Evolutionary conservation across 2,329 filamentous ascomycete genomes (phyloP).

Genomic region (Trichoderma arundinaceum): DNA sequence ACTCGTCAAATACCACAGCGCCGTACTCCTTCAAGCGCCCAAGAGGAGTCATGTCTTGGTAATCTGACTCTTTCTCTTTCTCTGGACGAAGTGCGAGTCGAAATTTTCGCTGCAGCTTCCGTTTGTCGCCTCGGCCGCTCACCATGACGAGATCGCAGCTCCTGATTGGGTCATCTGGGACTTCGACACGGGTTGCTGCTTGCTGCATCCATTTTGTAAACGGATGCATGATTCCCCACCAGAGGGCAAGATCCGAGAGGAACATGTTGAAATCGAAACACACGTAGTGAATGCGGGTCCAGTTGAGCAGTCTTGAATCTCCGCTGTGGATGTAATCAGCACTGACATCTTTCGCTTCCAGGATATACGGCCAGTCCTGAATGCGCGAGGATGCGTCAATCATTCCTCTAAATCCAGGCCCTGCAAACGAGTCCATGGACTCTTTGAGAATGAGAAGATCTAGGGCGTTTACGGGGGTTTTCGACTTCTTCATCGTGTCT

Average conservation of each 20-base stretch:
- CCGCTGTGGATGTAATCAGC: background rate
- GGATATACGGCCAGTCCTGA: conserved; percentile 22
- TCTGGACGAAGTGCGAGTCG: conserved; percentile 20
- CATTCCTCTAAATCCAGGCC: conserved; percentile 11
- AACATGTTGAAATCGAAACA: conserved; percentile 26
- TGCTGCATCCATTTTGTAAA: conserved; percentile 26
- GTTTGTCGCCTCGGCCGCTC: conserved; percentile 17
- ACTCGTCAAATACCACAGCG: conserved; percentile 11
- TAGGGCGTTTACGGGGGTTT: conserved; percentile 6
- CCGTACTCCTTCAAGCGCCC: conserved; percentile 7
- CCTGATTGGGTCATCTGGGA: conserved; percentile 1
- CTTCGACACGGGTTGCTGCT: conserved; percentile 9
- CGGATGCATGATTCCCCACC: conserved; percentile 26
- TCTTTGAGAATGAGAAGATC: conserved; percentile 25
- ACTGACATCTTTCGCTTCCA: conserved; percentile 12
- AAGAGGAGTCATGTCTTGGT: conserved; percentile 1
- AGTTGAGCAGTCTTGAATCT: conserved; percentile 15
- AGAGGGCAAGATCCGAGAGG: conserved; percentile 22
- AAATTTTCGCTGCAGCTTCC: conserved; percentile 10
- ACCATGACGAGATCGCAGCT: conserved; percentile 25
- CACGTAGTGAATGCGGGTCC: conserved; percentile 20
- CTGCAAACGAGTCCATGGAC: background rate
- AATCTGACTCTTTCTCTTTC: background rate
- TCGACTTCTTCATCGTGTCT: background rate
- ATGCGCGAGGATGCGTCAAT: conserved; percentile 7